A percentile compares a stretch with the other conserved stretches of the same genome.
These are phyloP conservation scores for Trichoderma citrinoviride DNA, from an alignment of 2,329 filamentous ascomycete genomes.

Conservation along the genomic window DNA sequence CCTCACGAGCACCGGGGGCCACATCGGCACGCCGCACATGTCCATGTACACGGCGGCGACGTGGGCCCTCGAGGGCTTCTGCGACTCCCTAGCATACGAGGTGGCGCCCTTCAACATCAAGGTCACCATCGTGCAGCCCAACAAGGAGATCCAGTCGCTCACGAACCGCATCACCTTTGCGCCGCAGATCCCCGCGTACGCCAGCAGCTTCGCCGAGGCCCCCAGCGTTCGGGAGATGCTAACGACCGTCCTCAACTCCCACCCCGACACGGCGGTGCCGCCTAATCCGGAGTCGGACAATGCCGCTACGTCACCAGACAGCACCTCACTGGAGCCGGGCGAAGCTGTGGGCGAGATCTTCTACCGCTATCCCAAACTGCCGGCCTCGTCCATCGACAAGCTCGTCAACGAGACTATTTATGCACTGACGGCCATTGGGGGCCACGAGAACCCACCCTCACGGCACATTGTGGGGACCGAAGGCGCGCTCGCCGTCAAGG, in stretches of 20 bases:
- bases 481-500: constrained; percentile 82
- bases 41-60: constrained; percentile 88
- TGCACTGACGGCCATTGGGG: constrained; percentile 86
- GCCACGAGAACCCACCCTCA: constrained; percentile 92
- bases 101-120: constrained; percentile 96
- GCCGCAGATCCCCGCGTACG: constrained; percentile 64
- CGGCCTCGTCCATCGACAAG: constrained; percentile 63
- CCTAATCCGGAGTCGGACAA: constrained; percentile 30
- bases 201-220: constrained; percentile 51
- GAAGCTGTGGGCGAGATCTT: constrained; percentile 47
- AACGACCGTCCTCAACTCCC: constrained; percentile 70
- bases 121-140: constrained; percentile 92
- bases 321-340: constrained; percentile 36
- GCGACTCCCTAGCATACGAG: constrained; percentile 92
- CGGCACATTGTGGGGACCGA: constrained; percentile 92
- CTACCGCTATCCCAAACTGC: constrained; percentile 72
- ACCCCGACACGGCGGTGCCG: constrained; percentile 61
- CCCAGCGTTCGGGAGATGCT: constrained; percentile 83
- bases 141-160: constrained; percentile 84
- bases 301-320: constrained; percentile 34
- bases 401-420: constrained; percentile 87
- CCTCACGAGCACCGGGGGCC: constrained; percentile 84
- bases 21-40: constrained; percentile 89
- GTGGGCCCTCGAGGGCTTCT: constrained; percentile 94
- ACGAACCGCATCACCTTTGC: constrained; percentile 85